Base-by-base conservation (phyloP, 2,329 filamentous ascomycete genomes). In the Magnaporthiopsis incrustans region DNA sequence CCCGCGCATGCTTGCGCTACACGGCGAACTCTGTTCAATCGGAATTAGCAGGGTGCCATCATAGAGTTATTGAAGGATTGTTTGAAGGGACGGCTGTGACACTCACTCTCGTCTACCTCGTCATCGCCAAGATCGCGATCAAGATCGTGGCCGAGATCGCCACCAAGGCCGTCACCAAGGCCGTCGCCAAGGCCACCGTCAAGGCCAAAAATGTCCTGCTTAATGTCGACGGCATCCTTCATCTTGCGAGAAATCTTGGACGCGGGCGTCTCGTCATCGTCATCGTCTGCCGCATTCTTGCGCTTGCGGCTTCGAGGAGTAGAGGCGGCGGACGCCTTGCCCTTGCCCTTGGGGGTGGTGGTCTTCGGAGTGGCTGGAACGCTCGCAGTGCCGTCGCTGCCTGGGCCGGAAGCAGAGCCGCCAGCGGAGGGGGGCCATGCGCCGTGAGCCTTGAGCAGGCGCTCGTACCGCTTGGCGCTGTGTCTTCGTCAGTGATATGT, bases 401-500 rank as follows among this genome's bases (percentile, higher is more conserved):
- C 44, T 4, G 44, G 5, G n/a, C 44, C 7, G 44, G 44, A 10
- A 25, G 15, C 44, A 25, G 22, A 25, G 4, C n/a, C n/a, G 44
- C 44, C 44, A n/a, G 22, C 22, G 18, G 5, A 6, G 18, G 38
- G 18, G 18, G 59, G 33, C 27, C 63, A 56, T 1, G 66, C 78
- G 71, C 27, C 27, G 15, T 61, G 38, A 22, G 60, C 35, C 26
- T 61, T 61, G 14, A 61, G 60, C 7, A 90, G 80, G 38, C 87
- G 83, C 73, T 88, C 85, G 70, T 88, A 90, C 68, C 87, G 79
- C 75, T 90, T 90, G 67, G 86, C 83, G 1, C 88, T 90, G 70
- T 35, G 25, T 53, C 2, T 57, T 30, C 33, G 10, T 38, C 14
- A 63, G 57, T 22, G 15, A 15, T n/a, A 15, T 27, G 12, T 35